Evolutionary conservation across 1,284 basidiomycete species (phyloP).

Genomic region (Thecaphora frezii): DNA sequence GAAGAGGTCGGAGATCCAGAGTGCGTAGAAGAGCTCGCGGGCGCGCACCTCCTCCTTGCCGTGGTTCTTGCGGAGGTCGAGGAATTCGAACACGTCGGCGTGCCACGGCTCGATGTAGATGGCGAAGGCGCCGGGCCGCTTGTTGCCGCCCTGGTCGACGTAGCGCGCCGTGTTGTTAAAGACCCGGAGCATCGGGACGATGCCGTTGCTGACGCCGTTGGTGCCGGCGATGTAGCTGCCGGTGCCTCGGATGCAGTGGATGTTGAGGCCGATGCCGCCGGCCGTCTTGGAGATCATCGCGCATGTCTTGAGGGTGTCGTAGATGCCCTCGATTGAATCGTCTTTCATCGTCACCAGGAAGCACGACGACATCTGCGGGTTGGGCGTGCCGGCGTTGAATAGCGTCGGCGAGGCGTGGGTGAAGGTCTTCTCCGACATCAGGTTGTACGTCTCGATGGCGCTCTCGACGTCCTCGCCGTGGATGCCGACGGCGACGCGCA

Average conservation of each 20-base stretch:
- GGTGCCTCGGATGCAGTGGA: constrained; percentile 95
- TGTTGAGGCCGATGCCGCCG: constrained; percentile 93
- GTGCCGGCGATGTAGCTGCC: constrained; percentile 86
- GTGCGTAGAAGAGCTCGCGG: constrained; percentile 94
- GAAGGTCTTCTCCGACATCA: constrained; percentile 86
- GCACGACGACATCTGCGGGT: constrained; percentile 93
- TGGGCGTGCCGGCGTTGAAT: constrained; percentile 96
- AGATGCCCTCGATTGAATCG: constrained; percentile 98
- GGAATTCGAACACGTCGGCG: constrained; percentile 94
- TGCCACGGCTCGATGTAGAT: constrained; percentile 99
- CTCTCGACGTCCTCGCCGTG: constrained; percentile 87
- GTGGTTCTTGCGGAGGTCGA: constrained; percentile 98
- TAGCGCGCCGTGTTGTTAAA: constrained; percentile 98
- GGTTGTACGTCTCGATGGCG: constrained; percentile 76
- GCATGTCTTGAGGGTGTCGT: constrained; percentile 96
- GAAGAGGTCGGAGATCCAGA: constrained; percentile 97
- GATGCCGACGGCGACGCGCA: constrained; percentile 98
- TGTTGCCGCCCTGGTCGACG: constrained; percentile 99
- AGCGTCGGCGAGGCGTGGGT: constrained; percentile 97
- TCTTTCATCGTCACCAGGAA: constrained; percentile 99
- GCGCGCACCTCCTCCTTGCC: constrained; percentile 98
- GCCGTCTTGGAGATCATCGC: constrained; percentile 99
- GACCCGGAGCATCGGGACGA: constrained; percentile 97
- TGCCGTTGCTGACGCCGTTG: constrained; percentile 97
- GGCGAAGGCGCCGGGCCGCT: constrained; percentile 96